phyloP scores from a whole-genome alignment of 2,329 filamentous ascomycete genomes.

The Hypoxylon rubiginosum region DNA sequence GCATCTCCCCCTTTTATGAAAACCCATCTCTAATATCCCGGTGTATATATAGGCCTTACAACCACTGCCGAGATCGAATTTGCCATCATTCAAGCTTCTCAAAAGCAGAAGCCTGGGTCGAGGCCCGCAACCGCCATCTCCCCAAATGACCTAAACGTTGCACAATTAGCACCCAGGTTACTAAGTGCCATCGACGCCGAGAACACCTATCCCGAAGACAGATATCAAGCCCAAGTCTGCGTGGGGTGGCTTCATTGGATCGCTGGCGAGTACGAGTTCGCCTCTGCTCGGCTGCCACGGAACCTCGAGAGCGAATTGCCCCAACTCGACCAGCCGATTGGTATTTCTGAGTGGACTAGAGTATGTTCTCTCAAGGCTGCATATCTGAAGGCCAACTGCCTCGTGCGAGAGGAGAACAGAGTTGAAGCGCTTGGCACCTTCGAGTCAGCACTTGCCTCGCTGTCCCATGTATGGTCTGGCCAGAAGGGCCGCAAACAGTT shows the following conservation, averaged over 20 bases:
- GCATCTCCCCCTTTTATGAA: slow-evolving; percentile 23
- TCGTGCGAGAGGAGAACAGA: slow-evolving; percentile 63
- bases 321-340: slow-evolving; percentile 65
- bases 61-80: slow-evolving; percentile 78
- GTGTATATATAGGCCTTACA: slow-evolving; percentile 70
- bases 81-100: slow-evolving; percentile 70
- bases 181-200: slow-evolving; percentile 71
- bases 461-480: slow-evolving; percentile 67
- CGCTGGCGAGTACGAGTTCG: slow-evolving; percentile 75
- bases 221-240: slow-evolving; percentile 85
- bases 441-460: slow-evolving; percentile 73
- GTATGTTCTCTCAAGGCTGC: slow-evolving; percentile 84
- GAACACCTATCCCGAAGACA: slow-evolving; percentile 66
- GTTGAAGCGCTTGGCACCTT: slow-evolving; percentile 76
- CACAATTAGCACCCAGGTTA: slow-evolving; percentile 64
- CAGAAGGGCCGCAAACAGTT: slow-evolving; percentile 73
- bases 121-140: slow-evolving; percentile 60
- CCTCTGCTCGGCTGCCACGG: slow-evolving; percentile 72
- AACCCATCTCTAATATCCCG: slow-evolving; percentile 32
- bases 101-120: slow-evolving; percentile 55
- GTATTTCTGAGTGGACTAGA: slow-evolving; percentile 80
- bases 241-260: slow-evolving; percentile 89
- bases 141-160: slow-evolving; percentile 61
- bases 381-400: slow-evolving; percentile 79
- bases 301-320: slow-evolving; percentile 70